These are phyloP conservation scores for Suhomyces vadensis DNA, from an alignment of 805 yeast species.

Conservation along the genomic window DNA sequence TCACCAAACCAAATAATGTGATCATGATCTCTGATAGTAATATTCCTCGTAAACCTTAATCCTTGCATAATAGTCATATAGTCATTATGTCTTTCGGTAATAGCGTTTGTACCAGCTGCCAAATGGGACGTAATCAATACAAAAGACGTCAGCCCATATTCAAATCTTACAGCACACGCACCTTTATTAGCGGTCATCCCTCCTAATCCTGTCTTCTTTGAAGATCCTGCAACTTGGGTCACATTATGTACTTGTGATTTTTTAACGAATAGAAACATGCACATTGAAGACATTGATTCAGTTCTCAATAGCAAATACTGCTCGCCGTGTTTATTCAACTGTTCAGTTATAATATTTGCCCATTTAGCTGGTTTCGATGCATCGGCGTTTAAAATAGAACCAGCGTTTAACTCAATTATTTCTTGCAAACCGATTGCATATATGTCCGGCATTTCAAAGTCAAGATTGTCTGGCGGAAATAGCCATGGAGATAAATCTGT, in stretches of 20 bases:
- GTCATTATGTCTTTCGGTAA: slow-evolving; percentile 84
- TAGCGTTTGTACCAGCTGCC: slow-evolving; percentile 86
- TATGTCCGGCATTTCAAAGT: slow-evolving; percentile 61
- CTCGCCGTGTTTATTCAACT: slow-evolving; percentile 51
- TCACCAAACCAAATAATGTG: slow-evolving; percentile 91
- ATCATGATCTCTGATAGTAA: slow-evolving; percentile 74
- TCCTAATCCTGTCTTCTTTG: slow-evolving; percentile 92
- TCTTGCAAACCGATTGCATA: slow-evolving; percentile 94
- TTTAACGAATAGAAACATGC: slow-evolving; percentile 63
- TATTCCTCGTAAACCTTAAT: slow-evolving; percentile 74
- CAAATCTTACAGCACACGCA: slow-evolving; percentile 88
- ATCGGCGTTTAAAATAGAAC: slow-evolving; percentile 85
- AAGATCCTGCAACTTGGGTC: slow-evolving; percentile 89
- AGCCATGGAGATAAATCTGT: slow-evolving; percentile 76
- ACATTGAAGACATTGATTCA: slow-evolving; percentile 71
- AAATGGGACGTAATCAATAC: slow-evolving; percentile 87
- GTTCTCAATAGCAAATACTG: slow-evolving; percentile 66
- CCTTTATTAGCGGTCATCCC: slow-evolving; percentile 98
- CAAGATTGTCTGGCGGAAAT: slow-evolving; percentile 60
- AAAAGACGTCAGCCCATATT: slow-evolving; percentile 49
- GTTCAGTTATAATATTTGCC: slow-evolving; percentile 66
- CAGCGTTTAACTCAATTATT: slow-evolving; percentile 88
- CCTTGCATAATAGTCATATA: slow-evolving; percentile 75
- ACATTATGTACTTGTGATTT: slow-evolving; percentile 51
- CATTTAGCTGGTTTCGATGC: slow-evolving; percentile 74